Percentiles rank a stretch among this genome's conserved stretches.
Conservation (phyloP, 345 rosid species). For the Gossypium stocksii region DNA sequence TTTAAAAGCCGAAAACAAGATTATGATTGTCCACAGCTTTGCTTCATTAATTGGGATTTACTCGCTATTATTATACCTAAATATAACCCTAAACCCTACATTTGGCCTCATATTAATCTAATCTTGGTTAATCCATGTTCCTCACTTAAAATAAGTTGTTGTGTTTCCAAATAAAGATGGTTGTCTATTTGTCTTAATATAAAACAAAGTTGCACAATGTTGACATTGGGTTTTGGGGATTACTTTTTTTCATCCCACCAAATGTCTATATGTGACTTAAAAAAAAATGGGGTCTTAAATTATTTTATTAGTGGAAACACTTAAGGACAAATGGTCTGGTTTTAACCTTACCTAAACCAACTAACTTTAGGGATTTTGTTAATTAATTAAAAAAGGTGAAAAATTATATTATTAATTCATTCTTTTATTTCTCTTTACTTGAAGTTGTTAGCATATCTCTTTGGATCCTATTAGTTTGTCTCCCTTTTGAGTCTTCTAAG, state of each 20-base stretch:
- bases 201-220: not conserved
- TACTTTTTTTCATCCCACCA: too few species aligned
- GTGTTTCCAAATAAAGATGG: not conserved
- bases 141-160: not conserved
- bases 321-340: conserved; percentile 31
- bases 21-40: not conserved
- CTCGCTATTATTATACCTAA: not conserved
- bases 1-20: not conserved
- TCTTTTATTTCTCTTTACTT: conserved; percentile 7
- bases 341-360: conserved; percentile 43
- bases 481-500: not conserved
- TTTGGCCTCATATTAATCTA: not conserved
- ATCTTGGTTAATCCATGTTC: not conserved
- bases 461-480: conserved; percentile 34
- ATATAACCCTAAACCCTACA: not conserved
- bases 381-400: not conserved
- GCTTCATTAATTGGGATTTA: not conserved
- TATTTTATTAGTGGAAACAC: too few species aligned
- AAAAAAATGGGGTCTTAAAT: too few species aligned
- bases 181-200: not conserved
- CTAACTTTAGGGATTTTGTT: conserved; percentile 20
- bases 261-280: too few species aligned
- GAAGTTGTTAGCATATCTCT: conserved; percentile 20
- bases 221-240: not conserved
- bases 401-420: not conserved